Conservation (phyloP, 1,284 basidiomycete species). For the Moesziomyces parantarcticus region DNA sequence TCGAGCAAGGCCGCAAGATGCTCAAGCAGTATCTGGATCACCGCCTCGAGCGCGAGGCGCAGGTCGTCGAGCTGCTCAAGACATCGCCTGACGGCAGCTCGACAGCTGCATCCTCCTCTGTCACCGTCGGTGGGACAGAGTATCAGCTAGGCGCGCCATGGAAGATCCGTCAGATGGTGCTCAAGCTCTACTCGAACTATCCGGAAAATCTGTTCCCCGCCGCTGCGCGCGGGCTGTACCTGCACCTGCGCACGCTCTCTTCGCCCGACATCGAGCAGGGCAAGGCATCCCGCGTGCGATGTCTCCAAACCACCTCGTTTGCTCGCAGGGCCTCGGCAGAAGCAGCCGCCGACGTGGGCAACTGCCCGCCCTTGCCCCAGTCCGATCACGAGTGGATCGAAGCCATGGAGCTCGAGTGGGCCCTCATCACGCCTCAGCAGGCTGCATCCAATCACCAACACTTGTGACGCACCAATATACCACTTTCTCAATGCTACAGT, state of each 20-base stretch:
- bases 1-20: slow-evolving; percentile 72
- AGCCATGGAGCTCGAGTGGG: slow-evolving; percentile 47
- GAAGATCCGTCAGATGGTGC: slow-evolving; percentile 59
- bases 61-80: slow-evolving; percentile 77
- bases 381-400: slow-evolving; percentile 44
- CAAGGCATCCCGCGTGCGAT: slow-evolving; percentile 18
- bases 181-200: slow-evolving; percentile 76
- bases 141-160: slow-evolving; percentile 35
- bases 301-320: slow-evolving; percentile 37
- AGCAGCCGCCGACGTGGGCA: slow-evolving; percentile 28
- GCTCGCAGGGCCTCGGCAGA: slow-evolving; percentile 23
- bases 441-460: slow-evolving; percentile 11
- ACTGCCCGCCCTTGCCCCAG: slow-evolving; percentile 35
- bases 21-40: slow-evolving; percentile 83
- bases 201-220: slow-evolving; percentile 76
- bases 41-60: slow-evolving; percentile 81
- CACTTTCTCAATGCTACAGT: background rate
- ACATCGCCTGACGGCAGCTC: slow-evolving; percentile 68
- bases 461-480: slow-evolving; percentile 4
- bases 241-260: slow-evolving; percentile 79
- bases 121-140: slow-evolving; percentile 10
- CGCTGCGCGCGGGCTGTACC: slow-evolving; percentile 76
- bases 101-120: slow-evolving; percentile 1
- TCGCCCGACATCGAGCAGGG: slow-evolving; percentile 31
- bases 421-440: slow-evolving; percentile 15